Base-by-base conservation (phyloP, 176 grass and related monocot genomes). In the Metroxylon sagu region DNA sequence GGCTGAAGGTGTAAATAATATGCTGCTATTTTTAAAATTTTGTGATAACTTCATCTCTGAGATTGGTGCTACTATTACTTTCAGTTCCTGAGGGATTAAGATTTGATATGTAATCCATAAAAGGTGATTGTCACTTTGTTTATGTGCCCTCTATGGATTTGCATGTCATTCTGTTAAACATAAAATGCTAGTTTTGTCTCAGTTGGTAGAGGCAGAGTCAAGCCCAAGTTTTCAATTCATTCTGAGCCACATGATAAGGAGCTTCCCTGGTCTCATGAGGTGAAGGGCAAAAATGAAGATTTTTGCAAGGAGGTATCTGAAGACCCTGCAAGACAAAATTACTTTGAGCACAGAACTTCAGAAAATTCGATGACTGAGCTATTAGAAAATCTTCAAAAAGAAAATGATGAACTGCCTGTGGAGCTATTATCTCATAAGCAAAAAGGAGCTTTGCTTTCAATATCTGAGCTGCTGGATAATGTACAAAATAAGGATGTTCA, bases 381-480 rank as follows among this genome's bases (percentile, higher is more conserved):
- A 18, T 60, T 84, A n/a, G 69, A 58, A 69, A 64, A 82, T 67
- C 19, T 69, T 8, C 59, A 87, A 1, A 69, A 87, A 66, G 77
- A 79, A 62, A 65, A 17, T 69, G 65, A 89, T 71, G 64, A 76
- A 26, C 25, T 66, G 31, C 75, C 75, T 50, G 26, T 25, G 62
- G 80, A 82, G 18, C 62, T 55, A 66, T 56, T 69, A 56, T 3
- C 25, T 48, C 74, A 71, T 28, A 66, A 73, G 49, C 19, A 39
- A 51, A 80, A 74, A 61, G 73, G 61, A 59, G 77, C 56, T 56
- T 73, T 76, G 63, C 67, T 77, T 80, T 96, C 83, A 48, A 83
- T 96, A 71, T 69, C 83, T 55, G 92, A 96, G 68, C 83, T 96
- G 69, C 69, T 96, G 49, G 92, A 88, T 72, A 71, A 82, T 79